Evolutionary conservation across 139 green algal genomes (phyloP), one percentile per base, ranked within the genome.

Genomic region (Gonium pectorale): DNA sequence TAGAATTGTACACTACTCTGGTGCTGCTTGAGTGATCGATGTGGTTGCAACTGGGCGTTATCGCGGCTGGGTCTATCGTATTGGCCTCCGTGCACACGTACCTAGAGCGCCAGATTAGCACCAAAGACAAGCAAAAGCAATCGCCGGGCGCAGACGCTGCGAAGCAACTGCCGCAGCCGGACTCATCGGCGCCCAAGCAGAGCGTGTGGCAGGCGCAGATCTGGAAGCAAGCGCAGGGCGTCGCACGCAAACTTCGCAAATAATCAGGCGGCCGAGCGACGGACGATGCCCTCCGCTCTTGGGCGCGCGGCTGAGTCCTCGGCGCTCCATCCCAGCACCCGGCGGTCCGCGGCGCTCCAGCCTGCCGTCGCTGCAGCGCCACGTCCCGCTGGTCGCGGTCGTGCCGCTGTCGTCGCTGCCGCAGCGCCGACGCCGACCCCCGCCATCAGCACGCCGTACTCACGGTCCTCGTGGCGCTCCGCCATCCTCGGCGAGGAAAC

Each of bases 81-180:
- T 37, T 85, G 15, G 79, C 64, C 0, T 67, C 64, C 7, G 44
- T 49, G 0, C 79, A 85, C 27, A 78, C 79, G 27, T 85, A 85
- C 33, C 26, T 85, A n/a, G 79, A 85, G 49, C 24, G 49, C 8
- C 43, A 62, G 11, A 24, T 74, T 29, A n/a, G 21, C 0, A 8
- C 29, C 38, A 82, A 82, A 41, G 54, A 31, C 27, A 60, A 21
- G 6, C 44, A 75, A 66, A 67, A 2, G 13, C 19, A n/a, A n/a
- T n/a, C n/a, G n/a, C n/a, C n/a, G 2, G 37, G 6, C 15, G 5
- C 37, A 0, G 74, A 41, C 27, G n/a, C 6, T 5, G 2, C 64
- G 24, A 77, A 77, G 51, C 79, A 77, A 37, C 79, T 85, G 26
- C 79, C 79, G 27, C 35, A 46, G 26, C 78, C 78, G 4, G 79